A percentile compares a stretch with the other conserved stretches of the same genome.
These are phyloP conservation scores for Sambucus nigra DNA, from an alignment of 129 eudicot species.

Conservation along the genomic window DNA sequence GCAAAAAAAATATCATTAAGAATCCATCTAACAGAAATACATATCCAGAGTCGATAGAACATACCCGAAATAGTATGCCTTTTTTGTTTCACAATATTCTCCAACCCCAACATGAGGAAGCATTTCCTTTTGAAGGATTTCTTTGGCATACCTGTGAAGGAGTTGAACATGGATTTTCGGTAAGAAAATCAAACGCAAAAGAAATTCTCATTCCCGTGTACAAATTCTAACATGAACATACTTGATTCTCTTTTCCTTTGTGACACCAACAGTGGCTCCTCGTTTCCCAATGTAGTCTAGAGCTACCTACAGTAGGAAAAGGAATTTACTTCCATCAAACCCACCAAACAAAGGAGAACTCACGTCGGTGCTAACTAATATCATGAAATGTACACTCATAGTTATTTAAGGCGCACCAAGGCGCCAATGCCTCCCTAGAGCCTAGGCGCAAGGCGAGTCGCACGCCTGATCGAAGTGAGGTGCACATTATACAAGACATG, in stretches of 20 bases:
- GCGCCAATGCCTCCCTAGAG: too few species aligned
- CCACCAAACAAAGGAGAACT: too few species aligned
- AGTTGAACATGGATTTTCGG: too few species aligned
- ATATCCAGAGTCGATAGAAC: too few species aligned
- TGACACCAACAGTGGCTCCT: slow-evolving; percentile 46
- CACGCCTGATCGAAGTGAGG: too few species aligned
- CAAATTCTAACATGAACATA: not conserved
- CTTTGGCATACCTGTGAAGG: slow-evolving; percentile 63
- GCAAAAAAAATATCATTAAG: too few species aligned
- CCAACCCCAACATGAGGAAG: slow-evolving; percentile 75
- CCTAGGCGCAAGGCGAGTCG: too few species aligned
- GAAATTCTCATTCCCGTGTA: not conserved
- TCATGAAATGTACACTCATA: too few species aligned
- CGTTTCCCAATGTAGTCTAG: slow-evolving; percentile 73
- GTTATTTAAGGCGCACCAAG: too few species aligned
- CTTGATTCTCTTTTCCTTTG: slow-evolving; percentile 53
- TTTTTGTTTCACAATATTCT: slow-evolving; percentile 56
- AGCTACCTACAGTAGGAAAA: slow-evolving; percentile 30
- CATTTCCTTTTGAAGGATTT: slow-evolving; percentile 61
- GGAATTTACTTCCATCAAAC: too few species aligned
- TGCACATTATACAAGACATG: too few species aligned
- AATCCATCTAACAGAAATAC: not conserved
- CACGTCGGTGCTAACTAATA: too few species aligned
- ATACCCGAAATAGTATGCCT: slow-evolving; percentile 72
- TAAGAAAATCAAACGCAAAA: slow-evolving; percentile 7